Percentiles rank a stretch among this genome's conserved stretches.
These are phyloP conservation scores for Fusarium albidum DNA, from an alignment of 2,329 filamentous ascomycete genomes.

Conservation along the genomic window DNA sequence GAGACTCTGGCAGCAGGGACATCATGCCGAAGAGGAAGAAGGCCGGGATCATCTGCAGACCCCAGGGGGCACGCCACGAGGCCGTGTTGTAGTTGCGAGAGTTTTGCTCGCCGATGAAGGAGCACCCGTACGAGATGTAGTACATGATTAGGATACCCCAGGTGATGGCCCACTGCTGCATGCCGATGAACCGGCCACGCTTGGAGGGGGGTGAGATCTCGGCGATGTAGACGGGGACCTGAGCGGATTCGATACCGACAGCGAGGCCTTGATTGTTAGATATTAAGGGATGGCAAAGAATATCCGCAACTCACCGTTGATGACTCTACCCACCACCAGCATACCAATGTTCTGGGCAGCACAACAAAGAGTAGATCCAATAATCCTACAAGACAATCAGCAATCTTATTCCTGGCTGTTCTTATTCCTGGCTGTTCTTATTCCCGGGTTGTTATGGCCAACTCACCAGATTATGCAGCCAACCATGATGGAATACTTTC, in stretches of 20 bases:
- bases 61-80: constrained; percentile 70
- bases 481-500: constrained; percentile 60
- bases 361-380: constrained; percentile 56
- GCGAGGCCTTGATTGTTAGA: too few species aligned
- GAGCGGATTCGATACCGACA: constrained; percentile 71
- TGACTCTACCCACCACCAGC: constrained; percentile 59
- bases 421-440: too few species aligned
- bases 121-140: constrained; percentile 73
- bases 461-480: constrained; percentile 60
- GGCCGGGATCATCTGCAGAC: constrained; percentile 65
- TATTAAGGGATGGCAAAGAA: too few species aligned
- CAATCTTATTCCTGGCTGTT: fast-evolving
- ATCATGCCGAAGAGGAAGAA: constrained; percentile 67
- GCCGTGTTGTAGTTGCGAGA: constrained; percentile 59
- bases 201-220: constrained; percentile 70
- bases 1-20: constrained; percentile 60
- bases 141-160: constrained; percentile 74
- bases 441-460: too few species aligned
- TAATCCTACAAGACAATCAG: constrained; percentile 46
- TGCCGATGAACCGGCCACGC: constrained; percentile 49
- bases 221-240: constrained; percentile 75
- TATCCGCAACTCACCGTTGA: too few species aligned
- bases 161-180: constrained; percentile 77
- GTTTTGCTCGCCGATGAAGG: constrained; percentile 57
- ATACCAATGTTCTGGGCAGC: constrained; percentile 52